Percentiles rank a stretch among this genome's conserved stretches.
phyloP scores from a whole-genome alignment of 106 monocot species.

The Platanthera zijinensis region DNA sequence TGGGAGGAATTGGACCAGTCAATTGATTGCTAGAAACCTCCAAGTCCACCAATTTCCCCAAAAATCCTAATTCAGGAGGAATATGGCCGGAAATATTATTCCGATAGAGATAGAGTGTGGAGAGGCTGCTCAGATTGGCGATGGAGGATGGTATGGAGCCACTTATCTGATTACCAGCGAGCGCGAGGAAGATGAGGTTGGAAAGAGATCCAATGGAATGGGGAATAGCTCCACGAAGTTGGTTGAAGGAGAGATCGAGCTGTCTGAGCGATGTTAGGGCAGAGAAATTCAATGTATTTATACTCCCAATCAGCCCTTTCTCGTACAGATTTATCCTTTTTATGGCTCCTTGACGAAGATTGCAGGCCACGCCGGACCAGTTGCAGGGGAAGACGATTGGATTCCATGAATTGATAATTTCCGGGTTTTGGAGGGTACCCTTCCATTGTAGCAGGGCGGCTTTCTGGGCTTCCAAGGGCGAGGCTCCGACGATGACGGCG shows the following conservation, averaged over 20 bases:
- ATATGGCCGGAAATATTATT: conserved; percentile 9
- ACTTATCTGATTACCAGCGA: not conserved
- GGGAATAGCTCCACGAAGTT: conserved; percentile 9
- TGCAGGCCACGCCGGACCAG: conserved; percentile 18
- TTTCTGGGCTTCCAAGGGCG: not conserved
- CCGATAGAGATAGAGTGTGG: not conserved
- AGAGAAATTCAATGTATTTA: conserved; percentile 14
- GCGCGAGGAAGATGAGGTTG: not conserved
- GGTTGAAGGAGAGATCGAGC: conserved; percentile 2
- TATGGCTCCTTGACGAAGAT: not conserved
- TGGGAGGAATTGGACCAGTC: not conserved
- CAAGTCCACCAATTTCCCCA: no score
- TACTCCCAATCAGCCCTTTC: conserved; percentile 6
- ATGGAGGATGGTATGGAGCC: conserved; percentile 12
- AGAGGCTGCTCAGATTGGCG: not conserved
- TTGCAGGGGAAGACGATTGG: conserved; percentile 3
- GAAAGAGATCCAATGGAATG: no score
- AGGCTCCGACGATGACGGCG: no score
- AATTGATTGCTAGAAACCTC: no score
- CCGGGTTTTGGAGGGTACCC: conserved; percentile 2
- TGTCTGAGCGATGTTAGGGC: conserved; percentile 4
- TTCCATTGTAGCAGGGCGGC: conserved; percentile 12
- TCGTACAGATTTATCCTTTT: not conserved
- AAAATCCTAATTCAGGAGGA: no score
- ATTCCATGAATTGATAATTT: not conserved